Base-by-base conservation (phyloP, 1,284 basidiomycete genomes). In the Spongiforma sp. region DNA sequence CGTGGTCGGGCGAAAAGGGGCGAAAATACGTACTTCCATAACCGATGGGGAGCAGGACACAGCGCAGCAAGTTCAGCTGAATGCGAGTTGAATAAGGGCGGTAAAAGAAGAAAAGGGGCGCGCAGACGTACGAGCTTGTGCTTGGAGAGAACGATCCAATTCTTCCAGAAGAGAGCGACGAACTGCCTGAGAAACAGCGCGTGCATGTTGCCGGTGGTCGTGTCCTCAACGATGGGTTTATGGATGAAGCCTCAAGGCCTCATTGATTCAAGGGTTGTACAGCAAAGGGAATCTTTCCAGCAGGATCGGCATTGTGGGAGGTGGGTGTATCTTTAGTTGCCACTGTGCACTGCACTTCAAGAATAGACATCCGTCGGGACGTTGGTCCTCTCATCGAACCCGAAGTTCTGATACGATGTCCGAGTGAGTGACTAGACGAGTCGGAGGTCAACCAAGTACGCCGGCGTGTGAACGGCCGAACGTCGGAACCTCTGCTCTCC, bases 91-190 rank as follows among this genome's bases (percentile, higher is more conserved):
- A n/a, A n/a, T n/a, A n/a, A n/a, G n/a, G n/a, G n/a, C n/a, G n/a
- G n/a, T n/a, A n/a, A n/a, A n/a, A n/a, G n/a, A n/a, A n/a, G n/a
- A n/a, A n/a, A n/a, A n/a, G n/a, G n/a, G n/a, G n/a, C 17, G 26
- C 9, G 24, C 6, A 56, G 10, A 82, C 89, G 75, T 71, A 91
- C 89, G 70, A 86, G 78, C 62, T 86, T 83, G 74, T 89, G 87
- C 73, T 86, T 89, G 26, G 82, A 84, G 34, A 89, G 75, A 21
- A 90, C 82, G 59, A 89, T 90, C 89, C 88, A 91, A 69, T 93
- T 93, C 83, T 93, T 93, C 82, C 86, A 83, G 61, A 86, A 84
- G 46, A 93, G 76, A 6, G 86, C 87, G 14, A 75, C 75, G 65
- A 89, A 85, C 77, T 93, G 91, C 32, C 85, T 81, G 79, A 84